Base-by-base conservation (phyloP, 148 eudicot genomes). In the Polygonum maritimum region DNA sequence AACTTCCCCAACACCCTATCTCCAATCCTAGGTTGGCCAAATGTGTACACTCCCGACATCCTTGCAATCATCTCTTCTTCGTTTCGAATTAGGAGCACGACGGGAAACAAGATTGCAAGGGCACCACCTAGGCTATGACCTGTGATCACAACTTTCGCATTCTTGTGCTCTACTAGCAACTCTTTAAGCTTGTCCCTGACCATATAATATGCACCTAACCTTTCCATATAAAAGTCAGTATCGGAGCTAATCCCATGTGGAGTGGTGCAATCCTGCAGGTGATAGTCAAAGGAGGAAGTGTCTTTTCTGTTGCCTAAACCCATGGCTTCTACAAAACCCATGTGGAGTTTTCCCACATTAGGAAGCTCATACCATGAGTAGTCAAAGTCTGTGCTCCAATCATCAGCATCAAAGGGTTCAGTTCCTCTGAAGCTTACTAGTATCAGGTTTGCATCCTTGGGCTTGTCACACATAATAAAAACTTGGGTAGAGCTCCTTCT, bases 111-210 rank as follows among this genome's bases (percentile, higher is more conserved):
- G 40, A 89, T 75, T 1, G 97, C 91, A 5, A 93, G 81, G 6
- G 94, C 98, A 2, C 90, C 97, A 0, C 97, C 98, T 80, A 93
- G 84, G 75, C 98, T 93, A 72, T 93, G 98, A 1, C 97, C 98
- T 0, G 98, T 93, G 14, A 91, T 79, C 6, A 91, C 82, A 54
- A 91, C 77, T 76, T 73, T 89, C 0, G 89, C 84, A 3, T 35
- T 72, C 3, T 74, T 74, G 63, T 87, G 86, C 3, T 63, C 39
- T 3, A 15, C 16, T 19, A 89, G 7, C 33, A 79, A 31, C 10
- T 52, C 48, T 44, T 65, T 88, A 5, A 91, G 85, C 79, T 45
- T 79, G 7, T 86, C 81, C 74, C 88, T 84, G 22, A 93, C 79
- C 9, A 81, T 70, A 71, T 89, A 88, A 67, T 89, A 91, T 51